Percentiles rank a stretch among this genome's conserved stretches.
These are phyloP conservation scores for Colletotrichum navitas DNA, from an alignment of 2,329 filamentous ascomycete species.

Conservation along the genomic window DNA sequence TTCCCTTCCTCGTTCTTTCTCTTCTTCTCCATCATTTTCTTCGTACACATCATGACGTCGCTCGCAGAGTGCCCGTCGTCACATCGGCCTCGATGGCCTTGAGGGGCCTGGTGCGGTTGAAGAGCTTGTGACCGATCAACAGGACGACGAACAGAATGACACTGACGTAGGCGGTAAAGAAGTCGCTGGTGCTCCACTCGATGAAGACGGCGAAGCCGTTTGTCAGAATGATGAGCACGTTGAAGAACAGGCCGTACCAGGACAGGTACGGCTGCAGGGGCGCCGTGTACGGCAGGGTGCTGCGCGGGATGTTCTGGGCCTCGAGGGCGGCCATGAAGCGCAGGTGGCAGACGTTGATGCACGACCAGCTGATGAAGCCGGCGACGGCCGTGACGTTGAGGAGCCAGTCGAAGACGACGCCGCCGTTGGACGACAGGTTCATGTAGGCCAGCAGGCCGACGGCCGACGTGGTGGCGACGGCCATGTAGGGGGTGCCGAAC, in stretches of 20 bases:
- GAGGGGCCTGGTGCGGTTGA: slow-evolving; percentile 56
- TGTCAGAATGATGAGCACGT: slow-evolving; percentile 72
- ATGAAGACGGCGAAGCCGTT: slow-evolving; percentile 79
- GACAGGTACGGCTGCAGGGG: slow-evolving; percentile 73
- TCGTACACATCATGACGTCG: slow-evolving; percentile 9
- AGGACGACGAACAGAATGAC: slow-evolving; percentile 73
- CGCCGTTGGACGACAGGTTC: slow-evolving; percentile 70
- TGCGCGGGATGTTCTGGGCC: slow-evolving; percentile 68
- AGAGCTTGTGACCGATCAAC: slow-evolving; percentile 71
- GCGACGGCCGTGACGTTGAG: slow-evolving; percentile 78
- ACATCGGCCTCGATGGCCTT: slow-evolving; percentile 54
- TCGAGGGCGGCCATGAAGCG: slow-evolving; percentile 73
- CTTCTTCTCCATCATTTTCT: neutral
- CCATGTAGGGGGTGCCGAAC: slow-evolving; percentile 72
- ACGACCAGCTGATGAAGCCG: slow-evolving; percentile 78
- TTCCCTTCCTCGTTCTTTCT: no score
- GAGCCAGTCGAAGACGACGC: slow-evolving; percentile 77
- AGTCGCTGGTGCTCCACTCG: slow-evolving; percentile 69
- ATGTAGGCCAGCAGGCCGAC: slow-evolving; percentile 76
- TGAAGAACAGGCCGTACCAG: slow-evolving; percentile 76
- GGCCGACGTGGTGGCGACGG: slow-evolving; percentile 67
- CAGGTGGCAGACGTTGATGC: slow-evolving; percentile 74
- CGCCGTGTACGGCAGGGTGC: slow-evolving; percentile 70
- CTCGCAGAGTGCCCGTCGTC: slow-evolving; percentile 33
- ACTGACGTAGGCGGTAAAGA: slow-evolving; percentile 75